Percentiles rank a stretch among this genome's conserved stretches.
phyloP scores from a whole-genome alignment of 768 basidiomycete genomes.

The Calocybe cyanea region DNA sequence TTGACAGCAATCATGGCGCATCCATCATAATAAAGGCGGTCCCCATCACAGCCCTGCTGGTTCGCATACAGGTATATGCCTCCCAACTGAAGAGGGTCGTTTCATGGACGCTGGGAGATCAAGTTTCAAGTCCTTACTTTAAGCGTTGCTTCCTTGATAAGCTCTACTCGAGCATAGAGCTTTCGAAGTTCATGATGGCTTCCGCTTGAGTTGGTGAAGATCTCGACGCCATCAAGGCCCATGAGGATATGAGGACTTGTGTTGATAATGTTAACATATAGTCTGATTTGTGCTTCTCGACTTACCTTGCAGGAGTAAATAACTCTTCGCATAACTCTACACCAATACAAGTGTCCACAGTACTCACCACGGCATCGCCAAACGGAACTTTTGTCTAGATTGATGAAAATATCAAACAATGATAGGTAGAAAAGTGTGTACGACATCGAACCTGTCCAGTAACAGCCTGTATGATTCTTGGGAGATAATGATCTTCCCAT shows the following conservation, averaged over 20 bases:
- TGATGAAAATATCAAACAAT: neutral
- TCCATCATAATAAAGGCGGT: constrained; percentile 96
- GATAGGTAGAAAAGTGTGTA: neutral
- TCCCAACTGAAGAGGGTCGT: constrained; percentile 59
- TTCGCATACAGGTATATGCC: constrained; percentile 98
- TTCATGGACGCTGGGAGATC: neutral
- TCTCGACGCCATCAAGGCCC: constrained; percentile 98
- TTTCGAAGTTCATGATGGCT: constrained; percentile 99
- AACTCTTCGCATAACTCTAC: constrained; percentile 97
- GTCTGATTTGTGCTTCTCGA: constrained; percentile 20
- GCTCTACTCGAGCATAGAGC: constrained; percentile 82
- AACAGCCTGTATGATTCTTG: constrained; percentile 81
- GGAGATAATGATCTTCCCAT: constrained; percentile 90
- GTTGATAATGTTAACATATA: neutral
- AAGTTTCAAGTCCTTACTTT: constrained; percentile 51
- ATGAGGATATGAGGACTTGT: constrained; percentile 91
- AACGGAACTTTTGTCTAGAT: constrained; percentile 84
- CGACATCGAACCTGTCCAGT: constrained; percentile 73
- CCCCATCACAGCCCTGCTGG: constrained; percentile 98
- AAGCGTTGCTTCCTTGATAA: constrained; percentile 94
- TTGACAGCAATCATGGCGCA: constrained; percentile 96
- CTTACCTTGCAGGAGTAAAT: constrained; percentile 94
- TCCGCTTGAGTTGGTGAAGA: constrained; percentile 97
- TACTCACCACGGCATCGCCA: constrained; percentile 93
- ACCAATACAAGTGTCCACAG: constrained; percentile 92